phyloP scores from a whole-genome alignment of 2,329 filamentous ascomycete species.

The Alternaria conjuncta region DNA sequence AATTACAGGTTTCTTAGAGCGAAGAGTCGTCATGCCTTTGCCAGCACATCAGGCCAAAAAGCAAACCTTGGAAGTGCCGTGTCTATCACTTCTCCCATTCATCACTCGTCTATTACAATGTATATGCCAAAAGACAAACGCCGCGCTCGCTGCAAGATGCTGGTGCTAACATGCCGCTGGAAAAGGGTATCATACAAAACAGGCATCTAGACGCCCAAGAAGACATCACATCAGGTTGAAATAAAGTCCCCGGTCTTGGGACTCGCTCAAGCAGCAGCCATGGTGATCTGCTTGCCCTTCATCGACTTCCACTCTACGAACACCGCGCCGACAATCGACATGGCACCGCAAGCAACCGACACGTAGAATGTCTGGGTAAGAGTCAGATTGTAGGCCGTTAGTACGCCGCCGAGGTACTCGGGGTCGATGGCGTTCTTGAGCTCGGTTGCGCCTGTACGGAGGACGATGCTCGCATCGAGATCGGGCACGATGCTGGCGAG shows the following conservation, averaged over 20 bases:
- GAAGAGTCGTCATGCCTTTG: constrained; percentile 7
- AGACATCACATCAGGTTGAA: not conserved
- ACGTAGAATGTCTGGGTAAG: constrained; percentile 67
- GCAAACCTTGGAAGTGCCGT: not conserved
- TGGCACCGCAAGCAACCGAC: constrained; percentile 59
- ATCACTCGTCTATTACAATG: constrained; percentile 4
- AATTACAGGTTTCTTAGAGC: constrained; percentile 1
- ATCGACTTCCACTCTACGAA: constrained; percentile 71
- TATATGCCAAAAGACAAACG: constrained; percentile 8
- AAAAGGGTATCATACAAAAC: constrained; percentile 12
- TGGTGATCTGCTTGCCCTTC: constrained; percentile 62
- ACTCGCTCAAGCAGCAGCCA: constrained; percentile 36
- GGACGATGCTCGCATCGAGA: constrained; percentile 52
- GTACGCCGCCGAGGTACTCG: constrained; percentile 60
- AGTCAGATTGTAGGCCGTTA: constrained; percentile 68
- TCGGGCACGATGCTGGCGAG: constrained; percentile 47
- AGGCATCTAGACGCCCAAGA: not conserved
- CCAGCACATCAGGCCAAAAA: not conserved
- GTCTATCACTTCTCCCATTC: not conserved
- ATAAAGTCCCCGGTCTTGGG: not conserved
- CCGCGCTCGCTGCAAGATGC: constrained; percentile 6
- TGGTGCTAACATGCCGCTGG: constrained; percentile 2
- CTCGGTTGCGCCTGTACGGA: constrained; percentile 63
- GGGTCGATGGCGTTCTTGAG: constrained; percentile 56
- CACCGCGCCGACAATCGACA: constrained; percentile 62